Evolutionary conservation across 306 rosid genomes (phyloP).

Genomic region (Citrullus mucosospermus): DNA sequence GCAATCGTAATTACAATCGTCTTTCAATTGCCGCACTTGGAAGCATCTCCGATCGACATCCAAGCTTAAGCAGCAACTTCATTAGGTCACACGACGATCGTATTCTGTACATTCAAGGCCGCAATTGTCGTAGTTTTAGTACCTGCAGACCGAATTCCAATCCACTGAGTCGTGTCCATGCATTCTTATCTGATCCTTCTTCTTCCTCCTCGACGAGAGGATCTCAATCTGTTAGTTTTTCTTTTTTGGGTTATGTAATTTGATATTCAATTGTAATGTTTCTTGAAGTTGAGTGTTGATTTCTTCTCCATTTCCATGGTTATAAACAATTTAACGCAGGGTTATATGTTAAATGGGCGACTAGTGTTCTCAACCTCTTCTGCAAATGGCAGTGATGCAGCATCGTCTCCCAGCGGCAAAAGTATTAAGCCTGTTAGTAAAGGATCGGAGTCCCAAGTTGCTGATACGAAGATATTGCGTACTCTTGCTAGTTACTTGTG

Average conservation of each 20-base stretch:
- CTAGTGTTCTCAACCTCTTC: constrained; percentile 23
- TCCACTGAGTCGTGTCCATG: constrained; percentile 8
- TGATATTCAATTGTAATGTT: not conserved
- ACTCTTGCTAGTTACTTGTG: constrained; percentile 85
- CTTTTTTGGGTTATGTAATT: not conserved
- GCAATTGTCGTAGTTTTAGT: not conserved
- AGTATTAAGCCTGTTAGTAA: constrained; percentile 11
- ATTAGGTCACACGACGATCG: constrained; percentile 15
- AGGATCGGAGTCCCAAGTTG: constrained; percentile 20
- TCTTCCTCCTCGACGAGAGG: constrained; percentile 11
- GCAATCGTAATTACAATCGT: not conserved
- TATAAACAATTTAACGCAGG: constrained; percentile 1
- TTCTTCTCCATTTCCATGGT: not conserved
- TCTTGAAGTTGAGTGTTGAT: not conserved
- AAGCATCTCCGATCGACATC: not conserved
- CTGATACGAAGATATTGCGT: constrained; percentile 46
- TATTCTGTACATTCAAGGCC: not conserved
- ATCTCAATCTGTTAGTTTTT: constrained; percentile 15
- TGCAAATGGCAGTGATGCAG: constrained; percentile 5
- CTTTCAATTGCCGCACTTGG: not conserved
- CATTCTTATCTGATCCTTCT: constrained; percentile 25
- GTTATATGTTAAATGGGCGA: constrained; percentile 15
- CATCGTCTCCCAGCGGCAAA: constrained; percentile 9
- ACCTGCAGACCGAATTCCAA: constrained; percentile 4
- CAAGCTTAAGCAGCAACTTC: constrained; percentile 5